These are phyloP conservation scores for Amborella trichopoda DNA, from an alignment of 164 flowering plant genomes.

Conservation along the genomic window DNA sequence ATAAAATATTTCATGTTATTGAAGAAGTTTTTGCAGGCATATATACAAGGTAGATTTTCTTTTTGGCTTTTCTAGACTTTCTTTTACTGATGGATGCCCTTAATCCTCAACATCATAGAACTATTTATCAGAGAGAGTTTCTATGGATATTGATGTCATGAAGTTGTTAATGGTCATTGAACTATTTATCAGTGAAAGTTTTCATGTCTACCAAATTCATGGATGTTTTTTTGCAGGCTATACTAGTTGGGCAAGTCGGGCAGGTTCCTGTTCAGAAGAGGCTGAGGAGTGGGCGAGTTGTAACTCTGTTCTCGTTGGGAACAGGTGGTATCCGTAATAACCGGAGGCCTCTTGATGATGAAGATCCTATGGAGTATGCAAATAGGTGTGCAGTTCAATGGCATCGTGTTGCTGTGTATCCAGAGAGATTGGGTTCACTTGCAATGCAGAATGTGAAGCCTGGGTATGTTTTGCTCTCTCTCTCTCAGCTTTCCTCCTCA, in stretches of 20 bases:
- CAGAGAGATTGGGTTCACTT: slow-evolving; percentile 43
- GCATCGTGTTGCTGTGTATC: slow-evolving; percentile 82
- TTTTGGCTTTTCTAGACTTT: not conserved
- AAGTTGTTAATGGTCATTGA: no score
- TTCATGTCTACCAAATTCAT: no score
- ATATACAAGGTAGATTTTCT: not conserved
- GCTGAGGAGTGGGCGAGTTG: slow-evolving; percentile 51
- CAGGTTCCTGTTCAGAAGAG: slow-evolving; percentile 74
- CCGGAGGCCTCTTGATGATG: slow-evolving; percentile 63
- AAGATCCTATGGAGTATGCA: slow-evolving; percentile 78
- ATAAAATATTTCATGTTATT: not conserved
- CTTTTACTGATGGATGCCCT: no score
- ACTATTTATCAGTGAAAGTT: no score
- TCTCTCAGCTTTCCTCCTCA: no score
- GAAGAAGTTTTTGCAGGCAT: not conserved
- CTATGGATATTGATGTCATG: no score
- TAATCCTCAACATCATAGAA: no score
- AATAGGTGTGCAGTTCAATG: slow-evolving; percentile 75
- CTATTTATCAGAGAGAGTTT: no score
- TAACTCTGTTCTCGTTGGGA: slow-evolving; percentile 61
- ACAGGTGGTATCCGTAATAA: slow-evolving; percentile 90
- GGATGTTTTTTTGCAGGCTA: slow-evolving; percentile 36
- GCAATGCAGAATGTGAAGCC: slow-evolving; percentile 50
- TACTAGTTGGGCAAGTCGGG: slow-evolving; percentile 80
- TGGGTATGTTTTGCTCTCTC: slow-evolving; percentile 66